These are phyloP conservation scores for Rhododendron molle DNA, from an alignment of 148 eudicot species.

Conservation along the genomic window DNA sequence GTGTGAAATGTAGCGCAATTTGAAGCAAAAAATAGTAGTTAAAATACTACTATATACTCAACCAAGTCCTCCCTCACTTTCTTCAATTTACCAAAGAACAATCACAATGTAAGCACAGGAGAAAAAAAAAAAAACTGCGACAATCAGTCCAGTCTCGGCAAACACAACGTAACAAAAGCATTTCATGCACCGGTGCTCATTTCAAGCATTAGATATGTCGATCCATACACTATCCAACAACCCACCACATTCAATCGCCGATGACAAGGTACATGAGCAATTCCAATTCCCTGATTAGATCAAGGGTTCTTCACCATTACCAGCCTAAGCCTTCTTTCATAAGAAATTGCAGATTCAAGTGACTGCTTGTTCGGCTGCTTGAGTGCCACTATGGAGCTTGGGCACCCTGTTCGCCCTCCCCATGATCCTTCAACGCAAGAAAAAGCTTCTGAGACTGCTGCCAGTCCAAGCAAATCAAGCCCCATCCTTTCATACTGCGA, in stretches of 20 bases:
- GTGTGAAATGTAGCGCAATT: too few relatives aligned
- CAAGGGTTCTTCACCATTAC: background rate
- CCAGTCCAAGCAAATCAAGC: slow-evolving; percentile 79
- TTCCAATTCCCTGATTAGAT: background rate
- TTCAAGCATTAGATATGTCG: background rate
- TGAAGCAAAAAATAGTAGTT: too few relatives aligned
- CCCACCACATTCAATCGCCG: background rate
- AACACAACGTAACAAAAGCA: background rate
- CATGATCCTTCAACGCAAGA: slow-evolving; percentile 76
- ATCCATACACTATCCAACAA: background rate
- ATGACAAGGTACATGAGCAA: background rate
- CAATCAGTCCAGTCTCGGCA: background rate
- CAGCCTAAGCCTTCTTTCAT: background rate
- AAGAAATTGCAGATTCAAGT: slow-evolving; percentile 21
- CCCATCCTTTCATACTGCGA: slow-evolving; percentile 73
- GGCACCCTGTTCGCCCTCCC: slow-evolving; percentile 76
- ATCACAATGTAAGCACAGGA: background rate
- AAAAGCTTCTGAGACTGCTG: slow-evolving; percentile 79
- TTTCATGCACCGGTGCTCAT: background rate
- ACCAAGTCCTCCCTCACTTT: too few relatives aligned
- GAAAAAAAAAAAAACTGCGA: too few relatives aligned
- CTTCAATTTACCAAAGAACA: background rate
- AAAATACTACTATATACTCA: too few relatives aligned
- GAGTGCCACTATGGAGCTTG: slow-evolving; percentile 71
- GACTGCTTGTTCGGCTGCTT: slow-evolving; percentile 79